These are phyloP conservation scores for Neofusicoccum parvum DNA, from an alignment of 2,329 filamentous ascomycete genomes.

Conservation along the genomic window DNA sequence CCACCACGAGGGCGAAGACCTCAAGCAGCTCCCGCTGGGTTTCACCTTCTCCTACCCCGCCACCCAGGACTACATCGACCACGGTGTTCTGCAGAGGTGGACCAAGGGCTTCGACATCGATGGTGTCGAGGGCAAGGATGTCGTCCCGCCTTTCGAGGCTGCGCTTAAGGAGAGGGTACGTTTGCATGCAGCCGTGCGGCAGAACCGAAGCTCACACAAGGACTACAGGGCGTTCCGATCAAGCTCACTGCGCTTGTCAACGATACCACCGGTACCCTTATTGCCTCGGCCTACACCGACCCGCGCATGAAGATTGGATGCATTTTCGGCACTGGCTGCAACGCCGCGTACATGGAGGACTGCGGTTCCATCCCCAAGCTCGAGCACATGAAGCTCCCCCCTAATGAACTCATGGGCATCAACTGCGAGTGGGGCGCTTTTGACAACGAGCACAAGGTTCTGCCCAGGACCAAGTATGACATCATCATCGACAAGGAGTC, in stretches of 20 bases:
- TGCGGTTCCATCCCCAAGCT: constrained; percentile 91
- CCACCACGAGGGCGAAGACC: constrained; percentile 70
- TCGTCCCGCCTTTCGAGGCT: constrained; percentile 84
- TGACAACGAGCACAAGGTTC: constrained; percentile 88
- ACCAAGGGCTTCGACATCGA: constrained; percentile 96
- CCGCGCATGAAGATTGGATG: constrained; percentile 90
- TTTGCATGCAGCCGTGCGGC: constrained; percentile 10
- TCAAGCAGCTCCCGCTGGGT: constrained; percentile 74
- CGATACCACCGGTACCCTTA: constrained; percentile 94
- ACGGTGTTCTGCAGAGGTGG: constrained; percentile 91
- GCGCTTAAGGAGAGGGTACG: constrained; percentile 71
- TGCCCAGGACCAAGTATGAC: constrained; percentile 86
- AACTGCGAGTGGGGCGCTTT: constrained; percentile 99
- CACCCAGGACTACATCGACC: constrained; percentile 90
- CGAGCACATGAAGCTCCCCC: constrained; percentile 82
- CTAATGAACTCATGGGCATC: constrained; percentile 87
- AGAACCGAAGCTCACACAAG: constrained; percentile 36
- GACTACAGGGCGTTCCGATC: constrained; percentile 84
- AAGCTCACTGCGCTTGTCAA: constrained; percentile 94
- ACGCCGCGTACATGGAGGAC: constrained; percentile 97
- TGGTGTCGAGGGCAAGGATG: constrained; percentile 87
- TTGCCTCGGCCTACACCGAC: constrained; percentile 97
- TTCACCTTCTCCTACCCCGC: constrained; percentile 98
- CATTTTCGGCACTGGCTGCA: constrained; percentile 98
- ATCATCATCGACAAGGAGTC: constrained; percentile 86